Percentiles rank a stretch among this genome's conserved stretches.
phyloP scores from a whole-genome alignment of 2,329 filamentous ascomycete species.

The Beauveria rudraprayagi region DNA sequence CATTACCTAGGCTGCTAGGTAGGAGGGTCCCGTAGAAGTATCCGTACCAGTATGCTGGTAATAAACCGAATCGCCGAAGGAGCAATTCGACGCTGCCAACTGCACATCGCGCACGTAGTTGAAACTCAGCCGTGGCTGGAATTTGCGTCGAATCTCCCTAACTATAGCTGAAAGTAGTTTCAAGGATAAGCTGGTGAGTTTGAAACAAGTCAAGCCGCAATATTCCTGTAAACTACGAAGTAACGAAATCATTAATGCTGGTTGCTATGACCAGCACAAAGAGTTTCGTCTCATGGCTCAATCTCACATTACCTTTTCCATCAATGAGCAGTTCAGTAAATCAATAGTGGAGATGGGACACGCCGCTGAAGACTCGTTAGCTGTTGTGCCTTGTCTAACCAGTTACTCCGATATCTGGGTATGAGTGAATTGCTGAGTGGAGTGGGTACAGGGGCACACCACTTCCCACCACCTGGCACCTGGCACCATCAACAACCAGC shows the following conservation, averaged over 20 bases:
- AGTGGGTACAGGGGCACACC: neutral
- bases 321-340: neutral
- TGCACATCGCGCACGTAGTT: neutral
- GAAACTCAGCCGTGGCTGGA: slow-evolving; percentile 2
- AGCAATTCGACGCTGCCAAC: neutral
- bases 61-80: slow-evolving; percentile 2
- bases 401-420: neutral
- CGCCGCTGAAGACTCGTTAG: neutral
- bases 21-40: neutral
- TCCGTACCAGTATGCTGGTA: neutral
- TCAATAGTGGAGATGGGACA: neutral
- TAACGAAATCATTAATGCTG: neutral
- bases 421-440: neutral
- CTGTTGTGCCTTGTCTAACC: neutral
- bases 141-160: neutral
- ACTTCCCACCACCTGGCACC: neutral
- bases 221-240: neutral
- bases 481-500: neutral
- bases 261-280: neutral
- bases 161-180: neutral
- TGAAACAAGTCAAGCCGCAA: neutral
- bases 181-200: neutral
- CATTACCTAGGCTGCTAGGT: neutral
- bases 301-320: neutral
- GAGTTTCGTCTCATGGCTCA: neutral